Conservation (phyloP, 1,284 basidiomycete genomes). For the Papiliotrema flavescens region DNA sequence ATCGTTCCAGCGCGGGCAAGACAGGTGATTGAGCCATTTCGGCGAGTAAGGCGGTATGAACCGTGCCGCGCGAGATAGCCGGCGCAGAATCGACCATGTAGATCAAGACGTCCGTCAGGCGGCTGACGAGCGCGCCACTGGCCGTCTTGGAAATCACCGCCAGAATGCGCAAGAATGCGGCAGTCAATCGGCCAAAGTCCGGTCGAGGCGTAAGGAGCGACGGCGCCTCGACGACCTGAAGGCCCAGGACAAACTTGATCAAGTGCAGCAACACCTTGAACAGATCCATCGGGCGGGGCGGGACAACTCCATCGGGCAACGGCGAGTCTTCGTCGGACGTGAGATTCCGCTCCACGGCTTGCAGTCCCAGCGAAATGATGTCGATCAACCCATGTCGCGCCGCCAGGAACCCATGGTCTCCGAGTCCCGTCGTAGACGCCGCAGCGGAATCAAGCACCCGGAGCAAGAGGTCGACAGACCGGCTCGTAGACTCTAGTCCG, state of each 20-base stretch:
- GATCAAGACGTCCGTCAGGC: conserved; percentile 30
- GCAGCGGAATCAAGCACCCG: conserved; percentile 31
- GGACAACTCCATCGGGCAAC: conserved; percentile 1
- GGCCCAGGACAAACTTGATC: conserved; percentile 31
- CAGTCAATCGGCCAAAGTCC: conserved; percentile 34
- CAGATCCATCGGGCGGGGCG: conserved; percentile 27
- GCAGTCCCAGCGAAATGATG: conserved; percentile 32
- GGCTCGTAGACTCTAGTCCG: conserved; percentile 18
- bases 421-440: not conserved
- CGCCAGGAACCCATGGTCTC: conserved; percentile 13
- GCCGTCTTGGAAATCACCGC: conserved; percentile 11
- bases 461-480: conserved; percentile 36
- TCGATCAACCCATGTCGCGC: conserved; percentile 39
- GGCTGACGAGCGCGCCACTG: not conserved
- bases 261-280: conserved; percentile 29
- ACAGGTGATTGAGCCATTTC: conserved; percentile 21
- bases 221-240: conserved; percentile 18
- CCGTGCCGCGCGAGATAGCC: conserved; percentile 15
- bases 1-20: conserved; percentile 15
- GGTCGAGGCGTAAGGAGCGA: conserved; percentile 28
- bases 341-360: conserved; percentile 36
- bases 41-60: conserved; percentile 28
- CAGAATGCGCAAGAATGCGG: conserved; percentile 27
- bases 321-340: conserved; percentile 1
- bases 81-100: conserved; percentile 32